phyloP scores from a whole-genome alignment of 2,329 filamentous ascomycete genomes.

The Stachybotrys echinatus region DNA sequence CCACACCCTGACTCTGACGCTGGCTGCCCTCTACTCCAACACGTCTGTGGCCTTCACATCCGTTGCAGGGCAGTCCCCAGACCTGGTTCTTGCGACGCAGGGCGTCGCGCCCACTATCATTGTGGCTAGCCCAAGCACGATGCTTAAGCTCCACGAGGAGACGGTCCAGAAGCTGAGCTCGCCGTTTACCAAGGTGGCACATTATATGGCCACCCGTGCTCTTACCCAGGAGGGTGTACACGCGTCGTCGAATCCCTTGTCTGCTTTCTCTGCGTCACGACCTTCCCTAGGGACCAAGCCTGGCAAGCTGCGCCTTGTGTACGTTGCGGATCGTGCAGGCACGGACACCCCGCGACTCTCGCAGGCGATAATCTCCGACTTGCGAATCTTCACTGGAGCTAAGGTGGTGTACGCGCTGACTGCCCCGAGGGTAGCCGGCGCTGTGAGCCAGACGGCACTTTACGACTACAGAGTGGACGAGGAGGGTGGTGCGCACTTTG shows the following conservation, averaged over 20 bases:
- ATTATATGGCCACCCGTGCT: slow-evolving; percentile 65
- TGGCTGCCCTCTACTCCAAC: slow-evolving; percentile 80
- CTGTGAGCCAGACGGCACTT: slow-evolving; percentile 79
- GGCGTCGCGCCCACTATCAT: slow-evolving; percentile 77
- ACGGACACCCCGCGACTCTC: slow-evolving; percentile 59
- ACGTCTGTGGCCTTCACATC: slow-evolving; percentile 84
- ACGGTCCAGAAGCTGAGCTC: slow-evolving; percentile 55
- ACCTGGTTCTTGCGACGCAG: slow-evolving; percentile 68
- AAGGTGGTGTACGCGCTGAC: slow-evolving; percentile 83
- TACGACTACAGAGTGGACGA: slow-evolving; percentile 72
- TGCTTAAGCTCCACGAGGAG: slow-evolving; percentile 62
- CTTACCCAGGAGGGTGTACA: slow-evolving; percentile 69
- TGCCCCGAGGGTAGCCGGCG: slow-evolving; percentile 77
- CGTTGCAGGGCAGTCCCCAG: slow-evolving; percentile 67
- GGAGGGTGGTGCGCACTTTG: slow-evolving; percentile 59
- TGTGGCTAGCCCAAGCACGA: slow-evolving; percentile 68
- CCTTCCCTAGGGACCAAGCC: slow-evolving; percentile 56
- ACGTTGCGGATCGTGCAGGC: slow-evolving; percentile 69
- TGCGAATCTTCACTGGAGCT: slow-evolving; percentile 75
- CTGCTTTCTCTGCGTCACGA: slow-evolving; percentile 49
- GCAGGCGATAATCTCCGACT: slow-evolving; percentile 67
- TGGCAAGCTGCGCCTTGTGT: slow-evolving; percentile 75
- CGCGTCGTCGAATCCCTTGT: slow-evolving; percentile 44
- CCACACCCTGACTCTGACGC: slow-evolving; percentile 73
- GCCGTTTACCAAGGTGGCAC: slow-evolving; percentile 60